Percentiles rank a stretch among this genome's conserved stretches.
Conservation (phyloP, 2,329 filamentous ascomycete species). For the Ustulina deusta region DNA sequence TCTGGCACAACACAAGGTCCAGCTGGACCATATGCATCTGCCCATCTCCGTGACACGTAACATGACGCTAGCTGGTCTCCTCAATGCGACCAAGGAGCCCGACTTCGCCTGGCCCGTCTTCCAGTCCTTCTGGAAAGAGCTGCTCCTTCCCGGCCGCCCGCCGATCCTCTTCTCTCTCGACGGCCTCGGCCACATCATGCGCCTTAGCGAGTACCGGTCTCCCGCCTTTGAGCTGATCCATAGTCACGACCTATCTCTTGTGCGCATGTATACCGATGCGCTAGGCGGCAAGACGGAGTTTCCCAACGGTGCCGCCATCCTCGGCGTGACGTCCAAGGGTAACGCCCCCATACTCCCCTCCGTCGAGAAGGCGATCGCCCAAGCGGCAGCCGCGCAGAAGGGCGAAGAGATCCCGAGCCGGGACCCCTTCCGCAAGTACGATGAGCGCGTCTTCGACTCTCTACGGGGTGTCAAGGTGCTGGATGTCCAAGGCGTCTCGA, state of each 20-base stretch:
- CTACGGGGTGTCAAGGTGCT: constrained; percentile 65
- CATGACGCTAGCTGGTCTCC: constrained; percentile 75
- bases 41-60: constrained; percentile 68
- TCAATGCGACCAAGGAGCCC: constrained; percentile 77
- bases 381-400: constrained; percentile 62
- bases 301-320: constrained; percentile 80
- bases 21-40: constrained; percentile 67
- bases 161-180: constrained; percentile 81
- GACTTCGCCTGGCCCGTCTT: constrained; percentile 86
- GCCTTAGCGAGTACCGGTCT: constrained; percentile 78
- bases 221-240: constrained; percentile 81
- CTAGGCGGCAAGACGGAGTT: constrained; percentile 70
- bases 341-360: constrained; percentile 75
- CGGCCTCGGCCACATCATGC: constrained; percentile 84
- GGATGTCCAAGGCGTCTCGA: constrained; percentile 75
- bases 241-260: constrained; percentile 82
- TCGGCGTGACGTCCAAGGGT: constrained; percentile 79
- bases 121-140: constrained; percentile 83
- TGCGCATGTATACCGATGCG: constrained; percentile 79
- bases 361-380: constrained; percentile 75
- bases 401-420: constrained; percentile 52
- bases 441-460: constrained; percentile 66
- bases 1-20: constrained; percentile 65
- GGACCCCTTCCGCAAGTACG: constrained; percentile 69
- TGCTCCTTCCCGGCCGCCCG: constrained; percentile 63